Percentiles rank a stretch among this genome's conserved stretches.
phyloP scores from a whole-genome alignment of 768 basidiomycete species.

The Polyporus arcularius region DNA sequence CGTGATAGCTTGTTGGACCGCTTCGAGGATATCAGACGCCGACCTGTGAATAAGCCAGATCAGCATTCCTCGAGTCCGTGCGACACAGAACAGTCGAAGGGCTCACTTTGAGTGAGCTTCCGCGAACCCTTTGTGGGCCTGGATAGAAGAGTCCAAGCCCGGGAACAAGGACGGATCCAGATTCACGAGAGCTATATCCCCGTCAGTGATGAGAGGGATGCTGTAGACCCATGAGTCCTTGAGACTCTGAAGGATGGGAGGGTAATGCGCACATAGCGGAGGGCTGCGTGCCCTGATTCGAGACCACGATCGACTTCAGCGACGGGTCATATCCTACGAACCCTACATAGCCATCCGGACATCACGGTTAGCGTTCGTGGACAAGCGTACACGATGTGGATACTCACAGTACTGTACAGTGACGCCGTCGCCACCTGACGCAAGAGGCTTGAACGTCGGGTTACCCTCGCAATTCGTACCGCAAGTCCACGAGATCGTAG shows the following conservation, averaged over 20 bases:
- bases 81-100: neutral
- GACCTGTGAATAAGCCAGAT: constrained; percentile 36
- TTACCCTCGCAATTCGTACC: constrained; percentile 47
- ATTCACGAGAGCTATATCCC: constrained; percentile 35
- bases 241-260: neutral
- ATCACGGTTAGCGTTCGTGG: neutral
- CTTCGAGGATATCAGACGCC: constrained; percentile 38
- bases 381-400: neutral
- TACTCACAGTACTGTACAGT: constrained; percentile 43
- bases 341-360: constrained; percentile 38
- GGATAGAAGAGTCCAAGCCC: constrained; percentile 42
- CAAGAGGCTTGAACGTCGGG: constrained; percentile 47
- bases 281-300: constrained; percentile 41
- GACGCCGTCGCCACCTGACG: constrained; percentile 49
- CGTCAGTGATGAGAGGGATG: constrained; percentile 43
- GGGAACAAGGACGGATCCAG: constrained; percentile 50
- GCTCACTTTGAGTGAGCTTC: constrained; percentile 46
- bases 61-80: neutral
- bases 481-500: constrained; percentile 31
- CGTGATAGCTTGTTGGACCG: constrained; percentile 44
- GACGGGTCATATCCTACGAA: constrained; percentile 52
- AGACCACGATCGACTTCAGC: constrained; percentile 36
- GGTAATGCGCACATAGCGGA: constrained; percentile 27
- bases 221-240: constrained; percentile 21
- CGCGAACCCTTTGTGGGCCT: constrained; percentile 51